Evolutionary conservation across 768 basidiomycete genomes (phyloP).

Genomic region (Cyclocybe aegerita): DNA sequence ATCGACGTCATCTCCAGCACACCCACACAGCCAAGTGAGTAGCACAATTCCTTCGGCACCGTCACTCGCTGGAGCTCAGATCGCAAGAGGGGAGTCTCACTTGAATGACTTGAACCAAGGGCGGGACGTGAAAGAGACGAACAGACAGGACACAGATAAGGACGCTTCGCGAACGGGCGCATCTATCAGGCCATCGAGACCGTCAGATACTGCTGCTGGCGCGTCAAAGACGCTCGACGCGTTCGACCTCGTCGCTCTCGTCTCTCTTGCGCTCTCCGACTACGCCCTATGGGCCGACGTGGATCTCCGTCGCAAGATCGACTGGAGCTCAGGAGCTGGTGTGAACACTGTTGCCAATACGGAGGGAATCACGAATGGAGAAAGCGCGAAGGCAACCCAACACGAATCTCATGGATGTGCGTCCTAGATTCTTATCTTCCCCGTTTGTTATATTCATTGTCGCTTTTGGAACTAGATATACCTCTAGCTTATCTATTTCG

Average conservation of each 20-base stretch:
- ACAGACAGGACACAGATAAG: neutral
- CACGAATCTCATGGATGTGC: neutral
- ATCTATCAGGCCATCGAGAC: neutral
- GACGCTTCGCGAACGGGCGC: neutral
- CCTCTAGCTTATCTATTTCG: constrained; percentile 54
- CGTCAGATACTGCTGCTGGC: neutral
- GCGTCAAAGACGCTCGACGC: constrained; percentile 5
- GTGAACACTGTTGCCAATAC: constrained; percentile 8
- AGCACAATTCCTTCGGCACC: neutral
- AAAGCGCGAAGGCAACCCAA: too few species aligned
- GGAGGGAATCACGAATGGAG: constrained; percentile 41
- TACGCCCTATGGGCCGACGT: constrained; percentile 66
- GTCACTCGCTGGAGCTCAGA: constrained; percentile 5
- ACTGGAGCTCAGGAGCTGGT: constrained; percentile 15
- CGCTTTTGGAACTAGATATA: constrained; percentile 43
- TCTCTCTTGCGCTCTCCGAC: constrained; percentile 67
- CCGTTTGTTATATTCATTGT: neutral
- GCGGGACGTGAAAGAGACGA: neutral
- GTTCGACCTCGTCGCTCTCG: constrained; percentile 50
- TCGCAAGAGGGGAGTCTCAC: constrained; percentile 7
- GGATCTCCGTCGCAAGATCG: constrained; percentile 50
- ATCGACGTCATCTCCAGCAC: neutral
- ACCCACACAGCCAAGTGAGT: constrained; percentile 10
- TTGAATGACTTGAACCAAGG: neutral
- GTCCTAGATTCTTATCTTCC: neutral